These are phyloP conservation scores for Synchytrium microbalum DNA, from an alignment of 371 early-diverging fungal genomes.

Conservation along the genomic window DNA sequence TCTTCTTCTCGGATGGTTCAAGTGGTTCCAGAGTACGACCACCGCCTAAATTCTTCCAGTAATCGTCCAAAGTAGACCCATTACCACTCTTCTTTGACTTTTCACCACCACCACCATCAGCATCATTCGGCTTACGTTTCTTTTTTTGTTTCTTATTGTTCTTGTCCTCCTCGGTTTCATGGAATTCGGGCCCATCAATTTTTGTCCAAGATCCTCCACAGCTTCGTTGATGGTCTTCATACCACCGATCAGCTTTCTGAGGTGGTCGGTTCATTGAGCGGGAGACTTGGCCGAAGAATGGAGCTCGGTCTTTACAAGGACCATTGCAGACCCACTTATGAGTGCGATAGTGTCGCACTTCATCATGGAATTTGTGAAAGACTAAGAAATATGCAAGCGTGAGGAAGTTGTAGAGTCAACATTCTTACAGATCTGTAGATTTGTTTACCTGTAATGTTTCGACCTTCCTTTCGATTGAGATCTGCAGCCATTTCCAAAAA, in stretches of 20 bases:
- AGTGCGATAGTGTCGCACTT: constrained; percentile 50
- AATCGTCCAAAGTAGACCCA: no score
- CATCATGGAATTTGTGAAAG: constrained; percentile 41
- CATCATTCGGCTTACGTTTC: not conserved
- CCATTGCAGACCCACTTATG: constrained; percentile 50
- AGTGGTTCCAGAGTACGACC: no score
- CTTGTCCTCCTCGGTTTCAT: not conserved
- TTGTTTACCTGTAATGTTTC: constrained; percentile 46
- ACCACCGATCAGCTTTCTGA: constrained; percentile 61
- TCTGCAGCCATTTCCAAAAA: constrained; percentile 39
- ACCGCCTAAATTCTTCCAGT: no score
- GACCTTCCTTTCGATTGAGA: constrained; percentile 44
- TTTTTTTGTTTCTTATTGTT: constrained; percentile 5
- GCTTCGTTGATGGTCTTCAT: constrained; percentile 39
- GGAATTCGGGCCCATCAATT: constrained; percentile 40
- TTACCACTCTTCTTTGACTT: constrained; percentile 6
- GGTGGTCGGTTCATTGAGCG: constrained; percentile 64
- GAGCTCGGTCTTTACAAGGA: constrained; percentile 45
- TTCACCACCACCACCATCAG: constrained; percentile 3
- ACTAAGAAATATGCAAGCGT: not conserved
- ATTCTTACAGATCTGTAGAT: not conserved
- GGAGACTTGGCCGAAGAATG: constrained; percentile 52
- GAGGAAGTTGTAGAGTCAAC: not conserved
- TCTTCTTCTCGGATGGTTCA: constrained; percentile 11
- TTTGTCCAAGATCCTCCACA: constrained; percentile 57